phyloP scores from a whole-genome alignment of 345 rosid species.

The Eucalyptus fibrosa region DNA sequence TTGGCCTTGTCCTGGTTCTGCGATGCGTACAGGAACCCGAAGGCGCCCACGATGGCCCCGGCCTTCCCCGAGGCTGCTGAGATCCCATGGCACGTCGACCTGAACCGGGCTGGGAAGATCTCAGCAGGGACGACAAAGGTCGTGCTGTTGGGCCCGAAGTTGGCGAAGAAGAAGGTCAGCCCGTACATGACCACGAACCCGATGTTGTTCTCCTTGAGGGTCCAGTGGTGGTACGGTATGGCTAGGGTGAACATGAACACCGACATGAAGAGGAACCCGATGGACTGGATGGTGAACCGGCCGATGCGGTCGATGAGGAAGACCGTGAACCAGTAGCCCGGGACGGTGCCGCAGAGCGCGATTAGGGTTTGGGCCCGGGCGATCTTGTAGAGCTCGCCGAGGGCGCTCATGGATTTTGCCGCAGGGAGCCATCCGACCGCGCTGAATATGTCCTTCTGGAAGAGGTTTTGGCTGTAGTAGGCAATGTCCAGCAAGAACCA shows the following conservation, averaged over 20 bases:
- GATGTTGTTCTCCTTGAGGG: neutral
- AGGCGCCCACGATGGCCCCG: neutral
- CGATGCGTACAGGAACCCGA: neutral
- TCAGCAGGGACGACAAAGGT: conserved; percentile 2
- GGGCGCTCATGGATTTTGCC: conserved; percentile 3
- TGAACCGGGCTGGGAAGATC: neutral
- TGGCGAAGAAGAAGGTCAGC: neutral
- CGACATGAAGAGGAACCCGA: conserved; percentile 9
- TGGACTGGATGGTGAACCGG: conserved; percentile 4
- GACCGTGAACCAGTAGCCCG: conserved; percentile 12
- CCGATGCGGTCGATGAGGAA: conserved; percentile 5
- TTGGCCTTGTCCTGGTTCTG: neutral
- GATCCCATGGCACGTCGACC: conserved; percentile 4
- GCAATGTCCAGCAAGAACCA: conserved; percentile 13
- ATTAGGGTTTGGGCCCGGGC: conserved; percentile 3
- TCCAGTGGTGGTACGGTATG: conserved; percentile 6
- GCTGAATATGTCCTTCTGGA: conserved; percentile 14
- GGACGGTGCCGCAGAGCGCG: conserved; percentile 4
- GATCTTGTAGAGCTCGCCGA: conserved; percentile 1
- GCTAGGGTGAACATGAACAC: conserved; percentile 10
- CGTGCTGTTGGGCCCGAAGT: conserved; percentile 5
- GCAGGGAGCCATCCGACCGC: conserved; percentile 2
- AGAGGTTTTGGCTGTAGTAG: conserved; percentile 5
- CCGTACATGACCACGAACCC: neutral
- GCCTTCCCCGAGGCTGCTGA: neutral